phyloP scores from a whole-genome alignment of 768 basidiomycete genomes.

The Tubosaeta sp. region DNA sequence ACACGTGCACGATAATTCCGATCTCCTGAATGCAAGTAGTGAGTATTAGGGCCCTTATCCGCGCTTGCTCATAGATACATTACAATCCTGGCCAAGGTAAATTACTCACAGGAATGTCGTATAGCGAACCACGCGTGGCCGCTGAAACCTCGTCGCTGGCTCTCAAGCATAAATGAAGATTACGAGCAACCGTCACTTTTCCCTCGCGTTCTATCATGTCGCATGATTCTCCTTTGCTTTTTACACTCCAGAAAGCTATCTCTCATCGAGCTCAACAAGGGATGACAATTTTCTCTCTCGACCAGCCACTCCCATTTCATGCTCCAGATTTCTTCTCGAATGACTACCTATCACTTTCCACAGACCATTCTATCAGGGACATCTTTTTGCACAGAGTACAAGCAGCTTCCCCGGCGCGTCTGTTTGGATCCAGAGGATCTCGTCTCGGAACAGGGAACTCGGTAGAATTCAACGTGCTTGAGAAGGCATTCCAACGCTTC shows the following conservation, averaged over 20 bases:
- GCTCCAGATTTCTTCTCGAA: conserved; percentile 42
- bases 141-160: not conserved
- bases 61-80: not conserved
- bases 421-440: conserved; percentile 49
- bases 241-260: conserved; percentile 14
- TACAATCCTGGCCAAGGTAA: not conserved
- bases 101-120: not conserved
- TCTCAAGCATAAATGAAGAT: not conserved
- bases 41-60: conserved; percentile 1
- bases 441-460: conserved; percentile 43
- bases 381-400: conserved; percentile 31
- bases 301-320: conserved; percentile 16
- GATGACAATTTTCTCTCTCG: conserved; percentile 10
- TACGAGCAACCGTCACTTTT: not conserved
- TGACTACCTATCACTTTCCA: conserved; percentile 47
- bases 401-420: conserved; percentile 8
- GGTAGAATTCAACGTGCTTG: conserved; percentile 9
- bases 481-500: conserved; percentile 7
- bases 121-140: not conserved
- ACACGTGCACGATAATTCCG: not conserved
- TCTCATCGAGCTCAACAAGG: conserved; percentile 4
- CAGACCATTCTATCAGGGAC: conserved; percentile 30
- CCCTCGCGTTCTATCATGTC: not conserved
- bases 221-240: conserved; percentile 6
- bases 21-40: not conserved